Evolutionary conservation across 306 rosid species (phyloP).

Genomic region (Biancaea sappan): DNA sequence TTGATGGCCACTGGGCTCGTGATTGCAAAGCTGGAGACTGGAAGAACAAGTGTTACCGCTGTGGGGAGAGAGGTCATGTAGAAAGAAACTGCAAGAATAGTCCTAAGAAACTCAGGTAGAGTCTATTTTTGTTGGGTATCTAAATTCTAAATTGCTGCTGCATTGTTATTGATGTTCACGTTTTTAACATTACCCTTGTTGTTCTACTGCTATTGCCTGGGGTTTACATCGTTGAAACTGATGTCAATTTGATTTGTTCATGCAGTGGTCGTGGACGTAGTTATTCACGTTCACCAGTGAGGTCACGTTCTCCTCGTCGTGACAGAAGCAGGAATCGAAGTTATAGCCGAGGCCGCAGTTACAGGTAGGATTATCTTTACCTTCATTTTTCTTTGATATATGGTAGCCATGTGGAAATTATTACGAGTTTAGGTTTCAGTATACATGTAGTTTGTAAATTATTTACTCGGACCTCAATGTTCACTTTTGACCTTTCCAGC

Average conservation of each 20-base stretch:
- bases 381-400: neutral
- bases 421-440: neutral
- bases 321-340: slow-evolving; percentile 72
- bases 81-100: slow-evolving; percentile 73
- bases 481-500: slow-evolving; percentile 42
- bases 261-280: slow-evolving; percentile 45
- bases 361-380: slow-evolving; percentile 44
- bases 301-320: slow-evolving; percentile 64
- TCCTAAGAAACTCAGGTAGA: slow-evolving; percentile 59
- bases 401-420: neutral
- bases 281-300: slow-evolving; percentile 52
- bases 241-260: slow-evolving; percentile 5
- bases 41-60: slow-evolving; percentile 79
- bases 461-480: slow-evolving; percentile 2
- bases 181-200: neutral
- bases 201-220: neutral
- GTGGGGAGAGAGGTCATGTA: slow-evolving; percentile 80
- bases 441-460: neutral
- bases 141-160: neutral
- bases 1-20: slow-evolving; percentile 84
- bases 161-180: neutral
- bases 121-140: neutral
- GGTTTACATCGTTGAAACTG: slow-evolving; percentile 1
- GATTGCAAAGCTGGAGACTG: slow-evolving; percentile 81
- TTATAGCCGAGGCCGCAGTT: slow-evolving; percentile 75